Conservation (phyloP, 2,329 filamentous ascomycete species). For the Simplicillium aogashimaense region DNA sequence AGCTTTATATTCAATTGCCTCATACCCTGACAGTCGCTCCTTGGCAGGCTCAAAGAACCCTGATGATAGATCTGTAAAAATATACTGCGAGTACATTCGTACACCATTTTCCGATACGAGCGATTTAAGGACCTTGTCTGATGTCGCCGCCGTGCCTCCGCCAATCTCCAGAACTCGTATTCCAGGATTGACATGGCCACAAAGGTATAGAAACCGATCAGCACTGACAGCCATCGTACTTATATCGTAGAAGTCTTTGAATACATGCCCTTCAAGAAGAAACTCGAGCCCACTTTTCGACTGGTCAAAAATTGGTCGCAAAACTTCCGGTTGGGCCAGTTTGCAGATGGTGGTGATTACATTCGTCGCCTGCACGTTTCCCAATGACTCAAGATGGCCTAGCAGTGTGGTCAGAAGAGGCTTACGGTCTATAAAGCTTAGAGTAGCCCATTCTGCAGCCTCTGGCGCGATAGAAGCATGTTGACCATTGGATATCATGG, state of each 20-base stretch:
- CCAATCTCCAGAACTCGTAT: slow-evolving; percentile 30
- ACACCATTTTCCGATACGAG: slow-evolving; percentile 8
- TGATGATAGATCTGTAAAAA: slow-evolving; percentile 19
- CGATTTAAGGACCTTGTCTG: slow-evolving; percentile 18
- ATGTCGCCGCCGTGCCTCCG: slow-evolving; percentile 26
- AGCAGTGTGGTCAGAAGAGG: no score
- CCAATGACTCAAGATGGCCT: no score
- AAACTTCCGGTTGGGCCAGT: no score
- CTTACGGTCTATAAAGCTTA: not conserved
- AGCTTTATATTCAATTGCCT: slow-evolving; percentile 5
- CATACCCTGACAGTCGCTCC: slow-evolving; percentile 12
- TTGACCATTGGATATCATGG: not conserved
- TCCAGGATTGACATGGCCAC: slow-evolving; percentile 13
- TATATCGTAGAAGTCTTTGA: not conserved
- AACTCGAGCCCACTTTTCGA: slow-evolving; percentile 1
- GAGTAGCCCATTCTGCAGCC: slow-evolving; percentile 1
- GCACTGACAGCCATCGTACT: not conserved
- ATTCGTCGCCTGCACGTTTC: no score
- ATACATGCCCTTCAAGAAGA: not conserved
- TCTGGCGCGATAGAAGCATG: slow-evolving; percentile 1
- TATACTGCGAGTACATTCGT: slow-evolving; percentile 15
- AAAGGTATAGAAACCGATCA: slow-evolving; percentile 1
- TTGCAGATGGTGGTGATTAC: no score
- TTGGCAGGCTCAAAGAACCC: slow-evolving; percentile 16
- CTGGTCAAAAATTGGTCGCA: no score